Base-by-base conservation (phyloP, 179 eudicot species). In the Nepenthes alata region DNA sequence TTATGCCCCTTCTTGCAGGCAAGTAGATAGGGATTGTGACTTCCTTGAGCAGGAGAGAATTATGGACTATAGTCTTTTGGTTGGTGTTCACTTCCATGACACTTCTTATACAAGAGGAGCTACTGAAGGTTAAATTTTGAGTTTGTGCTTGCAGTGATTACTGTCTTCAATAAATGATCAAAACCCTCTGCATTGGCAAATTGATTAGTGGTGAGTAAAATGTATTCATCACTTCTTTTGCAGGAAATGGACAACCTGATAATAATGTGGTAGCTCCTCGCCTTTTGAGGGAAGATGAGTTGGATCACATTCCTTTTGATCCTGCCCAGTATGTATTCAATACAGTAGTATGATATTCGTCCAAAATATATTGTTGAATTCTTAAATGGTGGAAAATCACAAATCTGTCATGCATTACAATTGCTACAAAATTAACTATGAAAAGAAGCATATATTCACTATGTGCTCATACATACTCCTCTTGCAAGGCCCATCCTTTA, bases 51-150 rank as follows among this genome's bases (percentile, higher is more conserved):
- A 84, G 12, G 97, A 85, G 79, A 78, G 87, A 52, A 89, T 89
- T 50, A 89, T 89, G 97, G 97, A 89, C 67, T 89, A 89, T 63
- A 89, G 97, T 75, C 91, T 89, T 56, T 77, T 89, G 57, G 88
- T 89, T 38, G 95, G 97, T 49, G 69, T 89, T 68, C 91, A 87
- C 72, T 89, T 89, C 65, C 78, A 73, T 54, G 89, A 85, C 55
- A 11, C 61, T 53, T 74, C 76, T 68, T 52, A 72, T 49, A 47
- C 64, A 44, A 60, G 48, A 67, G 47, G 67, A 6, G 53, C 47
- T 3, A 45, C 59, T 55, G 55, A 73, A 73, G 81, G 81, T 73
- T 61, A 54, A 37, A 48, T 14, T 45, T 66, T n/a, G 5, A 25
- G 8, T 25, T 25, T 16, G 35, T 8, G 39, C 37, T 7, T 34